Evolutionary conservation across 2,329 filamentous ascomycete species (phyloP).

Genomic region (Pseudophaeomoniella oleicola): DNA sequence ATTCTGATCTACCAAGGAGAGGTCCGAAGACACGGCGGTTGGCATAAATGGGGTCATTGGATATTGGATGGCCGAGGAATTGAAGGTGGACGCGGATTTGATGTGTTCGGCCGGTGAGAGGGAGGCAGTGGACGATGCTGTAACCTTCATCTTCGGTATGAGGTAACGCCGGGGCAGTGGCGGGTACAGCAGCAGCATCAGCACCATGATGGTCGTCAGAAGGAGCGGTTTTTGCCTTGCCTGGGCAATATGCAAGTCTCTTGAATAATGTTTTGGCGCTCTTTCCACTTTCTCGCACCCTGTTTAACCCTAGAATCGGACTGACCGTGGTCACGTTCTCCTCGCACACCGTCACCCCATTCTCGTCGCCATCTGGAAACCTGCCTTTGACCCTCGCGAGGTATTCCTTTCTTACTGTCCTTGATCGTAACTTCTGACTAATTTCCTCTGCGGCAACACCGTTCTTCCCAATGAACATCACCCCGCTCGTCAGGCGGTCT

Average conservation of each 20-base stretch:
- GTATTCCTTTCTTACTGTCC: constrained; percentile 90
- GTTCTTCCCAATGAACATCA: constrained; percentile 96
- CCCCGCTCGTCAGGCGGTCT: constrained; percentile 81
- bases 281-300: constrained; percentile 88
- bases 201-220: constrained; percentile 12
- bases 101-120: constrained; percentile 85
- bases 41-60: constrained; percentile 95
- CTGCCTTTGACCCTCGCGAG: constrained; percentile 78
- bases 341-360: constrained; percentile 70
- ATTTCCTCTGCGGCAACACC: constrained; percentile 64
- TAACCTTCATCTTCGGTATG: constrained; percentile 52
- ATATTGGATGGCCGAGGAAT: constrained; percentile 84
- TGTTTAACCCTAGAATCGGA: constrained; percentile 84
- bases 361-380: constrained; percentile 56
- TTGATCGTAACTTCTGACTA: constrained; percentile 57
- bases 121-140: constrained; percentile 86
- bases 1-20: constrained; percentile 56
- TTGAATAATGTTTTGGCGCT: constrained; percentile 83
- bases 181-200: no score
- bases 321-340: constrained; percentile 89
- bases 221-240: constrained; percentile 11
- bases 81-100: constrained; percentile 92
- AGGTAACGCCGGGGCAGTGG: constrained; percentile 11
- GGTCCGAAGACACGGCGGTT: constrained; percentile 85
- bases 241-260: constrained; percentile 68